Percentiles rank a stretch among this genome's conserved stretches.
These are phyloP conservation scores for Hypoxylon intermedium DNA, from an alignment of 495 filamentous ascomycete genomes.

Conservation along the genomic window DNA sequence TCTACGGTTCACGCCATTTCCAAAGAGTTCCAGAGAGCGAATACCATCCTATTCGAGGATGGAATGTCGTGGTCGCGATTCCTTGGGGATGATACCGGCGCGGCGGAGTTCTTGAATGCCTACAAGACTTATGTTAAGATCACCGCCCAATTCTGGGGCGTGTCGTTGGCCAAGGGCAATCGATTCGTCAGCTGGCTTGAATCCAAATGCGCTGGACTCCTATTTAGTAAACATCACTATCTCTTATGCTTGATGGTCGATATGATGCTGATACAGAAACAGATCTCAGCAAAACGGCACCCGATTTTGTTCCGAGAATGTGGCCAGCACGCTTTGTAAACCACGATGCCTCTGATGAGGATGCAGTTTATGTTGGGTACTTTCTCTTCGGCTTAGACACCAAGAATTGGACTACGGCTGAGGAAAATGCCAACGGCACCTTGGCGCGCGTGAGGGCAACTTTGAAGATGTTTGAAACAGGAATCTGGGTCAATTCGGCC, in stretches of 20 bases:
- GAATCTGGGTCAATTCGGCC: constrained; percentile 52
- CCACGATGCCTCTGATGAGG: constrained; percentile 22
- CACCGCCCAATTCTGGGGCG: constrained; percentile 63
- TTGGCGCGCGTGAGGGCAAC: constrained; percentile 46
- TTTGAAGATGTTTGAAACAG: constrained; percentile 56
- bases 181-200: constrained; percentile 63
- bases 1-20: constrained; percentile 55
- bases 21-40: constrained; percentile 56
- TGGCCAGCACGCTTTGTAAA: constrained; percentile 64
- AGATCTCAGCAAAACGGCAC: constrained; percentile 57
- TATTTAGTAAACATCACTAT: constrained; percentile 51
- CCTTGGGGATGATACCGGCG: constrained; percentile 37
- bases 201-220: constrained; percentile 54
- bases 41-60: constrained; percentile 40
- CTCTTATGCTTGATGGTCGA: not conserved
- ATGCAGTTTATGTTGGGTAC: constrained; percentile 56
- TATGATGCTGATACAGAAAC: constrained; percentile 18
- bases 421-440: constrained; percentile 42
- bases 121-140: constrained; percentile 60
- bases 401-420: constrained; percentile 29
- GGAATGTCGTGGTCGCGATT: constrained; percentile 53
- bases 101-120: constrained; percentile 52
- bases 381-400: constrained; percentile 65
- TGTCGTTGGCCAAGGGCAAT: constrained; percentile 52
- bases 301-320: constrained; percentile 57